Base-by-base conservation (phyloP, 2,329 filamentous ascomycete genomes). In the Colletotrichum scovillei region DNA sequence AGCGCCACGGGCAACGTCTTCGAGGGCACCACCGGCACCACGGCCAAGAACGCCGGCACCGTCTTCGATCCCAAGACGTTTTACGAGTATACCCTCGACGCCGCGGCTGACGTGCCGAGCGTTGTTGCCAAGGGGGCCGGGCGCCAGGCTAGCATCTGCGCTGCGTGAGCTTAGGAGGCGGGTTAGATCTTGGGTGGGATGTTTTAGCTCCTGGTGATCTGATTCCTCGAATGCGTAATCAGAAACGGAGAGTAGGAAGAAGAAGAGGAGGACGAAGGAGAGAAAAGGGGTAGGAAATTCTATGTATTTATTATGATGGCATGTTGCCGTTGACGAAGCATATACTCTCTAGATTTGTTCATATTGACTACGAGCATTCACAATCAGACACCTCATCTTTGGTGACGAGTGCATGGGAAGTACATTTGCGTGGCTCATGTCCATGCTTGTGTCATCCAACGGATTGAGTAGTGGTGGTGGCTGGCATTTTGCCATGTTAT, bases 61-160 rank as follows among this genome's bases (percentile, higher is more conserved):
- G 73, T 70, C n/a, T 76, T 76, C 53, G 53, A 56, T 22, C 73
- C 73, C 22, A 58, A 60, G 56, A 56, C 70, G 3, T 75, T 74
- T 11, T 76, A 76, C 65, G 62, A 74, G 26, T 76, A 76, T 65
- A 72, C 5, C 1, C 66, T 76, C 3, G 76, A 78, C 60, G 66
- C 69, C 5, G 75, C 75, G 0, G 69, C 72, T 30, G 75, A 78
- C n/a, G 75, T 78, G 7, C 77, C 77, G 9, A 58, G 59, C 5
- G 70, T 78, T 26, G 77, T 78, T 26, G 11, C 56, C 1, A 64
- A 71, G 49, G 74, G 74, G 3, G 77, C 76, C 24, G 77, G 77
- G 1, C 76, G 74, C 57, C 77, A 77, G 69, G 76, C 77, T 8
- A 76, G 67, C 65, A 76, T 78, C 46, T 77, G 56, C 58, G 57